phyloP scores from a whole-genome alignment of 2,329 filamentous ascomycete genomes.

The Fusarium sp. region DNA sequence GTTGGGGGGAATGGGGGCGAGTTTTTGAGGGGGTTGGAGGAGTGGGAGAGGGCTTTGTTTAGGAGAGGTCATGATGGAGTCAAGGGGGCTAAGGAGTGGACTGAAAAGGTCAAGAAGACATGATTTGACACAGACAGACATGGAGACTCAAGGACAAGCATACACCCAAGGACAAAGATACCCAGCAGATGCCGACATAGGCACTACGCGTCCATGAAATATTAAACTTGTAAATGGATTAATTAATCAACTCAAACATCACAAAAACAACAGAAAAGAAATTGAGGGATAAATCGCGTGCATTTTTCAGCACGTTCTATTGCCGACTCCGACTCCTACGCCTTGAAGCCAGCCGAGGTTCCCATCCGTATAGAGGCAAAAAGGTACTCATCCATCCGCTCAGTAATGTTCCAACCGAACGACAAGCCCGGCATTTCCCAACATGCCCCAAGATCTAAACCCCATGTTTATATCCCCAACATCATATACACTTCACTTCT shows the following conservation, averaged over 20 bases:
- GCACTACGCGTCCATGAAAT: slow-evolving; percentile 29
- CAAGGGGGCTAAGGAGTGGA: slow-evolving; percentile 74
- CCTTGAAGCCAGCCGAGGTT: slow-evolving; percentile 41
- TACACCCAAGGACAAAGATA: slow-evolving; percentile 28
- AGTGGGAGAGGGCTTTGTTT: slow-evolving; percentile 83
- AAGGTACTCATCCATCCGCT: slow-evolving; percentile 42
- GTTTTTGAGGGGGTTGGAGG: slow-evolving; percentile 86
- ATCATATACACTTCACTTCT: background rate
- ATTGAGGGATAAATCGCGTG: slow-evolving; percentile 37
- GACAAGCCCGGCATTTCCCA: slow-evolving; percentile 32
- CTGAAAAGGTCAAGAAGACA: slow-evolving; percentile 61
- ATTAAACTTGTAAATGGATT: background rate
- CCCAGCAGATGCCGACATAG: slow-evolving; percentile 28
- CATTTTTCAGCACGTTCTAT: slow-evolving; percentile 43
- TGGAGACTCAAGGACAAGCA: background rate
- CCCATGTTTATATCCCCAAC: slow-evolving; percentile 23
- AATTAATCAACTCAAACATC: background rate
- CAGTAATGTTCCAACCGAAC: slow-evolving; percentile 44
- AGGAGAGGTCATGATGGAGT: slow-evolving; percentile 76
- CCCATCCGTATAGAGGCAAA: slow-evolving; percentile 35
- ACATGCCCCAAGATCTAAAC: slow-evolving; percentile 34
- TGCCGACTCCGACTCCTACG: slow-evolving; percentile 43
- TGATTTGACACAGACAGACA: slow-evolving; percentile 28
- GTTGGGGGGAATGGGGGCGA: slow-evolving; percentile 71
- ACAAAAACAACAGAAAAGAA: background rate